These are phyloP conservation scores for Dioscorea zingiberensis DNA, from an alignment of 106 monocot species.

Conservation along the genomic window DNA sequence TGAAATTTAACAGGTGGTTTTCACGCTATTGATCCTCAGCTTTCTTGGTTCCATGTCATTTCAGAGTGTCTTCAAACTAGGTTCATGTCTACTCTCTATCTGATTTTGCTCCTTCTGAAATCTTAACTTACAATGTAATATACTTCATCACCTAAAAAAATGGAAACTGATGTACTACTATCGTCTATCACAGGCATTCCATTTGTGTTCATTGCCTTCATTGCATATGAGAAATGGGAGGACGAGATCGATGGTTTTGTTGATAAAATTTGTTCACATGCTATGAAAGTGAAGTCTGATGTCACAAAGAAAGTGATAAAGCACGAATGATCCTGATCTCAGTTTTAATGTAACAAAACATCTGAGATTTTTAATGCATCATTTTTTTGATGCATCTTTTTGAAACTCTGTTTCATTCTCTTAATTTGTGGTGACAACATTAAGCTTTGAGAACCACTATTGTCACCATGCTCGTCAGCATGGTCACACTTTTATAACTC, in stretches of 20 bases:
- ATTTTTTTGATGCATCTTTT: no score
- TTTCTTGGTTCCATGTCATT: constrained; percentile 44
- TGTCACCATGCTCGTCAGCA: no score
- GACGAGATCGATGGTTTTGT: constrained; percentile 43
- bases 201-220: constrained; percentile 36
- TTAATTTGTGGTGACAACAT: no score
- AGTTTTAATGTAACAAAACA: no score
- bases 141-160: background rate
- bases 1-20: constrained; percentile 26
- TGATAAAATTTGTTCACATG: constrained; percentile 3
- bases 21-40: constrained; percentile 31
- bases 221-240: constrained; percentile 68
- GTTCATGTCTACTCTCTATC: constrained; percentile 10
- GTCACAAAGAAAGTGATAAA: no score
- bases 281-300: constrained; percentile 18
- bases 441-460: no score
- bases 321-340: no score
- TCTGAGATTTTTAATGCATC: no score
- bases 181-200: constrained; percentile 33
- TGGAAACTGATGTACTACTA: background rate
- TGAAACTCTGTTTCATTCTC: no score
- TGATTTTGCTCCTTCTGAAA: background rate
- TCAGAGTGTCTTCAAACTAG: constrained; percentile 49
- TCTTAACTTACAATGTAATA: background rate
- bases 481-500: no score